Evolutionary conservation across 1,284 basidiomycete genomes (phyloP).

Genomic region (Trametes polyzona): DNA sequence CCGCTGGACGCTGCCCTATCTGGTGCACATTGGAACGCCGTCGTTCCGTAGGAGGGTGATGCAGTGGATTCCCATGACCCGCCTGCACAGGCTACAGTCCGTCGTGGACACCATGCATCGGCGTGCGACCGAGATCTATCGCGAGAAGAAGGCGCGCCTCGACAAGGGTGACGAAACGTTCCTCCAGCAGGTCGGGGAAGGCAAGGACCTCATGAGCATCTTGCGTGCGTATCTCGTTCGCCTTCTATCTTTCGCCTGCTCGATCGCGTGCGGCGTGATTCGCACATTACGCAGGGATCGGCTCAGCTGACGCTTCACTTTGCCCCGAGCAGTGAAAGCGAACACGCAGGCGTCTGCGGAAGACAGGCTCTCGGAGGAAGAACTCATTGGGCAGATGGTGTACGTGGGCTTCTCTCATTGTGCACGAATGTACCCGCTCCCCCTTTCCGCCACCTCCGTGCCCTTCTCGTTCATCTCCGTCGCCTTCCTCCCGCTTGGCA

Average conservation of each 20-base stretch:
- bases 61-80: constrained; percentile 26
- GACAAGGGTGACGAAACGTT: constrained; percentile 34
- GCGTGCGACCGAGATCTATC: constrained; percentile 27
- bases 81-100: constrained; percentile 25
- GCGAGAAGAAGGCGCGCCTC: constrained; percentile 32
- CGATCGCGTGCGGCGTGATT: constrained; percentile 26
- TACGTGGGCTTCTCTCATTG: constrained; percentile 12
- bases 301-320: background rate
- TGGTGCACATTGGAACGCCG: constrained; percentile 23
- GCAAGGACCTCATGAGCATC: constrained; percentile 38
- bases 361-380: constrained; percentile 34
- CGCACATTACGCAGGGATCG: too few relatives aligned
- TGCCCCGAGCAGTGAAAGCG: constrained; percentile 32
- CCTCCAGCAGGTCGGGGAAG: constrained; percentile 34
- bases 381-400: constrained; percentile 32
- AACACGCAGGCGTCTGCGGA: constrained; percentile 34
- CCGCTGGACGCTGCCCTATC: constrained; percentile 25
- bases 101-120: constrained; percentile 31
- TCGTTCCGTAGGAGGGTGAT: constrained; percentile 27
- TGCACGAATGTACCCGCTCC: too few relatives aligned
- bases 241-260: too few relatives aligned
- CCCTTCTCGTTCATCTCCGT: background rate
- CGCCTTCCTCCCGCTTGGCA: background rate
- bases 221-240: constrained; percentile 28
- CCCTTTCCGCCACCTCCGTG: too few relatives aligned